Conservation (phyloP, 1,139 yeast species). For the Pichia sp. region DNA sequence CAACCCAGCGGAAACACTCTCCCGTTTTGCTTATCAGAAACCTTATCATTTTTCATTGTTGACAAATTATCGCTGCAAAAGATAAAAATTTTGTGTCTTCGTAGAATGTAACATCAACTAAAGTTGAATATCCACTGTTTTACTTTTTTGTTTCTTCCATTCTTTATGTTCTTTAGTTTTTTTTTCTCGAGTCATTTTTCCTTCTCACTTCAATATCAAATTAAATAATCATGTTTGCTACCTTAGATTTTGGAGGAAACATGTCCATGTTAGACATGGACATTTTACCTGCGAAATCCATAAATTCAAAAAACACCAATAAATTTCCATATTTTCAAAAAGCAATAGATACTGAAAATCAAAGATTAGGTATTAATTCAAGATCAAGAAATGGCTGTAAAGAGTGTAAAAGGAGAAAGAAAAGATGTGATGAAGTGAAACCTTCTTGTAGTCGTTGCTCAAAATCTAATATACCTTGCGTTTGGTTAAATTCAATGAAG, state of each 20-base stretch:
- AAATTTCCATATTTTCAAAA: conserved; percentile 7
- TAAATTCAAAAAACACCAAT: neutral
- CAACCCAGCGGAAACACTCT: no score
- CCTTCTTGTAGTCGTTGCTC: conserved; percentile 23
- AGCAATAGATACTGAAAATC: conserved; percentile 10
- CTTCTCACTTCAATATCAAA: no score
- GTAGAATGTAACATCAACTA: no score
- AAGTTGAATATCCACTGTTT: no score
- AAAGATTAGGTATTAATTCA: conserved; percentile 10
- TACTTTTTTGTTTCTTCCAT: no score
- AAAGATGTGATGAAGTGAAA: conserved; percentile 23
- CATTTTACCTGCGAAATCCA: neutral
- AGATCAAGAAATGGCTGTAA: conserved; percentile 21
- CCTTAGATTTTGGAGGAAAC: conserved; percentile 5
- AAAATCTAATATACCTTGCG: conserved; percentile 15
- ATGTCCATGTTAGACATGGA: conserved; percentile 4
- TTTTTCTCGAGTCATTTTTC: no score
- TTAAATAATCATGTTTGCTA: conserved; percentile 4
- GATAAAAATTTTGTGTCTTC: no score
- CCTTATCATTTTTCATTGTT: no score
- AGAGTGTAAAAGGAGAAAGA: conserved; percentile 22
- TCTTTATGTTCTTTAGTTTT: no score
- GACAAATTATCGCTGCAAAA: no score
- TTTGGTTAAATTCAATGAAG: conserved; percentile 9
- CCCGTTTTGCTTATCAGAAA: no score